Evolutionary conservation across 192 early-diverging fungal species (phyloP).

Genomic region (Allomyces macrogynus): DNA sequence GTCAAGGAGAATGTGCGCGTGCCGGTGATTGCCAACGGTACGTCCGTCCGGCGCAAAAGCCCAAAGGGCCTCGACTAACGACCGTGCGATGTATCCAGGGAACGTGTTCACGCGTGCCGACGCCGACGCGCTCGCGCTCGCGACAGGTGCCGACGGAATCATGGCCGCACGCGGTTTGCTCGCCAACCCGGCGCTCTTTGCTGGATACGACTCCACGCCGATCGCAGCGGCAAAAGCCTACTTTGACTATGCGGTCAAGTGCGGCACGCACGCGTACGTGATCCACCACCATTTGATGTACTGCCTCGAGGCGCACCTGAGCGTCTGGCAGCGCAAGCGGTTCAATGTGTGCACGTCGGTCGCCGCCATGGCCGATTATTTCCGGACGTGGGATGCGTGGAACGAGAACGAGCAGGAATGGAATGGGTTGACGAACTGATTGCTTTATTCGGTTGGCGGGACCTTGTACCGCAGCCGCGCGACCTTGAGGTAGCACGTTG

Average conservation of each 20-base stretch:
- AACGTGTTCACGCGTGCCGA: background rate
- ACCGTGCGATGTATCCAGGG: background rate
- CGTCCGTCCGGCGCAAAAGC: conserved; percentile 10
- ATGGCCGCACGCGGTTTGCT: conserved; percentile 84
- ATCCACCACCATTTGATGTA: conserved; percentile 91
- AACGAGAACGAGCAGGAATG: too few species aligned
- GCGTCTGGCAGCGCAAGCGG: conserved; percentile 49
- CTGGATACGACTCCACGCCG: conserved; percentile 57
- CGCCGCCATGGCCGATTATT: conserved; percentile 52
- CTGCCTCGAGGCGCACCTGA: conserved; percentile 76
- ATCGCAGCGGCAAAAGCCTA: conserved; percentile 49
- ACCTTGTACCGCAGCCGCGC: conserved; percentile 2
- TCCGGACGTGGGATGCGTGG: too few species aligned
- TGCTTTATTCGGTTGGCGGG: too few species aligned
- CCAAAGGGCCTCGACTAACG: background rate
- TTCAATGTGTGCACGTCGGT: conserved; percentile 66
- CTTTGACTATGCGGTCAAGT: conserved; percentile 41
- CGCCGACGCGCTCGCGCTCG: too few species aligned
- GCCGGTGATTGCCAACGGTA: conserved; percentile 78
- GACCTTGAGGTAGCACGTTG: background rate
- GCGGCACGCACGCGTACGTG: conserved; percentile 67
- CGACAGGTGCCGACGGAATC: conserved; percentile 22
- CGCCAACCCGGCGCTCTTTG: conserved; percentile 83
- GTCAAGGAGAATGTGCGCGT: conserved; percentile 59
- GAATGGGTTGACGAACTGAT: too few species aligned